A percentile compares a stretch with the other conserved stretches of the same genome.
These are phyloP conservation scores for Agapanthus africanus DNA, from an alignment of 106 monocot genomes.

Conservation along the genomic window DNA sequence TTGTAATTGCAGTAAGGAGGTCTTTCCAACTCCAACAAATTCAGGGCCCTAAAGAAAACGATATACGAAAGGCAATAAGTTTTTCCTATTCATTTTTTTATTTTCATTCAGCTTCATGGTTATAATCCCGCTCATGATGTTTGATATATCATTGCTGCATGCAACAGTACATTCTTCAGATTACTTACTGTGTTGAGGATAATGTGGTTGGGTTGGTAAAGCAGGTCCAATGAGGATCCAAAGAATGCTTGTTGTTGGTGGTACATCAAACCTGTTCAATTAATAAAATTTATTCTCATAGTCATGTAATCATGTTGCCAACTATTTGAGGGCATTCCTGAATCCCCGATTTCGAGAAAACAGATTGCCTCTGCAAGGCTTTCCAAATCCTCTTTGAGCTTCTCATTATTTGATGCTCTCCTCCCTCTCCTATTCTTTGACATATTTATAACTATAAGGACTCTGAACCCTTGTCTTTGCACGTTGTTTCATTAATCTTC, in stretches of 20 bases:
- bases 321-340: neutral
- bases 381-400: neutral
- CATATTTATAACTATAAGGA: too few relatives aligned
- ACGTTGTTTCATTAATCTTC: neutral
- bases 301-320: neutral
- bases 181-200: neutral
- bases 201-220: neutral
- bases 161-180: neutral
- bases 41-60: neutral
- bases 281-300: neutral
- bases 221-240: neutral
- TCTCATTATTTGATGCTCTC: neutral
- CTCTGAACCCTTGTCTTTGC: neutral
- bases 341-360: neutral
- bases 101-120: neutral
- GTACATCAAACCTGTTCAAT: neutral
- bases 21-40: neutral
- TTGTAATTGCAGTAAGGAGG: neutral
- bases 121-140: too few relatives aligned
- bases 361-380: neutral
- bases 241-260: neutral
- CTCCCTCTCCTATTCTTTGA: neutral
- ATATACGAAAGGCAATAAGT: neutral
- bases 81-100: too few relatives aligned
- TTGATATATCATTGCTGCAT: too few relatives aligned